Evolutionary conservation across 1,139 yeast species (phyloP).

Genomic region (Petasospora fabianii): DNA sequence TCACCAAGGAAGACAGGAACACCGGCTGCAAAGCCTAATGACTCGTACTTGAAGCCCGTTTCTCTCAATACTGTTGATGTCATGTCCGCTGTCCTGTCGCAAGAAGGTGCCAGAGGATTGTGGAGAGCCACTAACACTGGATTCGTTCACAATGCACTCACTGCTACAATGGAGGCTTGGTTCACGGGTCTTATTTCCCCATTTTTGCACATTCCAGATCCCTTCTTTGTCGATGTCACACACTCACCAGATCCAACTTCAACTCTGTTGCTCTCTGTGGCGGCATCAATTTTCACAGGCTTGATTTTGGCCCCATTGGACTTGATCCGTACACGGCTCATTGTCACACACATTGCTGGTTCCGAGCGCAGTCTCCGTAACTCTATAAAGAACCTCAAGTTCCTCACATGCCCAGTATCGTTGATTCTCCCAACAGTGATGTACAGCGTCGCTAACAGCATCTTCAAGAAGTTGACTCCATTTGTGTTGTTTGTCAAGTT

Average conservation of each 20-base stretch:
- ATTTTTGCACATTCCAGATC: constrained; percentile 82
- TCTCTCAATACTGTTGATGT: constrained; percentile 71
- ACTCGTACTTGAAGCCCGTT: constrained; percentile 47
- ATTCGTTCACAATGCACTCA: constrained; percentile 70
- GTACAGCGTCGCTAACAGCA: constrained; percentile 57
- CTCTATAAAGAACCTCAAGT: constrained; percentile 33
- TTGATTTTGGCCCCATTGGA: constrained; percentile 80
- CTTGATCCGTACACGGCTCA: constrained; percentile 70
- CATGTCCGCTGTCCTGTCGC: constrained; percentile 60
- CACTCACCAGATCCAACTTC: constrained; percentile 75
- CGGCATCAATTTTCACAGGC: constrained; percentile 73
- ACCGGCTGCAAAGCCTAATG: constrained; percentile 6
- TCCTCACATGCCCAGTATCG: constrained; percentile 54
- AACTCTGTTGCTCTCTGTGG: constrained; percentile 62
- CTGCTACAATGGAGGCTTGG: constrained; percentile 87
- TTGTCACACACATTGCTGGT: constrained; percentile 50
- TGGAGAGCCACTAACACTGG: constrained; percentile 88
- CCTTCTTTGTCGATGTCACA: constrained; percentile 76
- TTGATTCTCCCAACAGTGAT: constrained; percentile 52
- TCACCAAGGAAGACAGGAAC: constrained; percentile 3
- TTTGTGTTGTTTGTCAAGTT: constrained; percentile 61
- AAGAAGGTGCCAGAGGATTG: constrained; percentile 81
- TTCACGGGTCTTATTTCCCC: constrained; percentile 84
- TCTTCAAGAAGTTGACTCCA: constrained; percentile 70
- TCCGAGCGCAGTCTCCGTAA: constrained; percentile 34